These are phyloP conservation scores for Colletotrichum somersetense DNA, from an alignment of 2,329 filamentous ascomycete genomes.

Conservation along the genomic window DNA sequence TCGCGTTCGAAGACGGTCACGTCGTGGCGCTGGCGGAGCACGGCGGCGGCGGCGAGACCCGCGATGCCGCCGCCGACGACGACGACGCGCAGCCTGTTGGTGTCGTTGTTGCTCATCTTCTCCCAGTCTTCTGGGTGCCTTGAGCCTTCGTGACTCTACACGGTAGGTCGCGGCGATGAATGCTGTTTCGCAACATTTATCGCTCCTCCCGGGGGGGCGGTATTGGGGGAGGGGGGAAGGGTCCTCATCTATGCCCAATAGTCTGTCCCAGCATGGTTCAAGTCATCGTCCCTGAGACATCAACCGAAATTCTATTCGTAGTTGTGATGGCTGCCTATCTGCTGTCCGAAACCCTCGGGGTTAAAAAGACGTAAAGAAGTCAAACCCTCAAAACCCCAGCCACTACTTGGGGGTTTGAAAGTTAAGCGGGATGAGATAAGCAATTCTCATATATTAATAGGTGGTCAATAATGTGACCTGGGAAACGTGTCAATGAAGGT, in stretches of 20 bases:
- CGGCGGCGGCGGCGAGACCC: constrained; percentile 31
- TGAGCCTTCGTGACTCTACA: background rate
- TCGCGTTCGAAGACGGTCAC: constrained; percentile 33
- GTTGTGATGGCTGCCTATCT: constrained; percentile 4
- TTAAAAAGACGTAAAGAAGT: background rate
- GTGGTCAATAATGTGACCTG: background rate
- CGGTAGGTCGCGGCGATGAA: background rate
- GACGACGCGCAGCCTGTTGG: constrained; percentile 25
- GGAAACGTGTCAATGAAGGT: background rate
- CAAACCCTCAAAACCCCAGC: background rate
- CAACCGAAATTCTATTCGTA: constrained; percentile 35
- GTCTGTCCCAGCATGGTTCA: background rate
- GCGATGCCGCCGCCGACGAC: constrained; percentile 35
- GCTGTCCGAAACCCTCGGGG: constrained; percentile 10
- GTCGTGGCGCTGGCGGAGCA: constrained; percentile 33
- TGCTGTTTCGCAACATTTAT: background rate
- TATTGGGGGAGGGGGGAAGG: no score
- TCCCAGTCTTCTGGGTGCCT: no score
- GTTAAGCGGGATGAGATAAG: background rate
- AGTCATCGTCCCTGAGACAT: constrained; percentile 19
- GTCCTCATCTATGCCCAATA: background rate
- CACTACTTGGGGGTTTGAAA: background rate
- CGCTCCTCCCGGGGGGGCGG: background rate
- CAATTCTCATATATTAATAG: background rate
- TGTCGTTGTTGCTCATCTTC: background rate